Evolutionary conservation across 345 rosid species (phyloP), one percentile per base, ranked within the genome.

Genomic region (Citrus hindsii): DNA sequence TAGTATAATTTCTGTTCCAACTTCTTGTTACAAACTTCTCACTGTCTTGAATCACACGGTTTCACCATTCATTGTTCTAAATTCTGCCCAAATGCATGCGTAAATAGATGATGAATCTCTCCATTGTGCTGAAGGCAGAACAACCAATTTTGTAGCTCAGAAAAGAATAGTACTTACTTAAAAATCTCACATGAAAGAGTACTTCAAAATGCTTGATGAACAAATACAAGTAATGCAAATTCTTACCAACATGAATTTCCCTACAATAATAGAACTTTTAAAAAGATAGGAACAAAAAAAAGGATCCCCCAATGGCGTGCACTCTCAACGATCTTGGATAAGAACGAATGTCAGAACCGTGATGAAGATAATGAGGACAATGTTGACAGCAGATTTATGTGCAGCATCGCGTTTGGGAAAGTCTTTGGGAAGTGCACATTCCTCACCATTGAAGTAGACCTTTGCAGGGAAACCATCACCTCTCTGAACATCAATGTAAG

Each of bases 361-460:
- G 8, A 83, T 73, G 66, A 88, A 69, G n/a, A 84, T 51, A 70
- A 79, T 59, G 19, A 80, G n/a, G 6, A 85, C 12, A 78, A 85
- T 42, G 27, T 76, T 82, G 42, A 81, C 51, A 7, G 70, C 55
- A 33, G 78, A 72, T 42, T 75, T 86, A 58, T 79, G 78, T 2
- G 84, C 91, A 28, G 86, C 71, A 73, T 85, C 87, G 76, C 80
- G 82, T 46, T 27, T 59, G 0, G 99, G 99, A 22, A 90, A 77
- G 24, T 77, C 77, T 27, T 71, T 76, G 4, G 99, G 99, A 62
- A 97, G 87, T 0, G 98, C 87, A 59, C 99, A 97, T 82, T 97
- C 98, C 85, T 94, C 98, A 40, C 99, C 99, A 68, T 97, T 92
- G 81, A 94, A 97, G 80, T 81, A 79, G 55, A 97, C 81, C 84